These are phyloP conservation scores for Halenospora varia DNA, from an alignment of 495 filamentous ascomycete genomes.

Conservation along the genomic window DNA sequence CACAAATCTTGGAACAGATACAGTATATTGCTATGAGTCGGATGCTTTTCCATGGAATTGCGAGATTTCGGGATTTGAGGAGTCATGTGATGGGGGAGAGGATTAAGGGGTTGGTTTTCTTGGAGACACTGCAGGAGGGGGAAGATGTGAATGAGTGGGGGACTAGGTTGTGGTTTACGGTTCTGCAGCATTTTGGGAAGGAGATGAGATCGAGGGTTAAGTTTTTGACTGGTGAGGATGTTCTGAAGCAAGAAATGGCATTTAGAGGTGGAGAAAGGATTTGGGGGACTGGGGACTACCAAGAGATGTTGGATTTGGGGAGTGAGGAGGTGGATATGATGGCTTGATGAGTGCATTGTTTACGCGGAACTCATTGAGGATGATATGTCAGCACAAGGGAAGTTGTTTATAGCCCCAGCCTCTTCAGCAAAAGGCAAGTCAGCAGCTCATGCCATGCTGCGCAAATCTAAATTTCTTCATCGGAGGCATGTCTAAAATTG, in stretches of 20 bases:
- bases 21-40: not conserved
- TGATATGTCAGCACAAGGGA: too few species aligned
- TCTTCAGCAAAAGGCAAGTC: too few species aligned
- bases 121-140: not conserved
- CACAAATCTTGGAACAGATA: not conserved
- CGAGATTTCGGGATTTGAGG: not conserved
- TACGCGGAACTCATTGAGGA: too few species aligned
- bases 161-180: not conserved
- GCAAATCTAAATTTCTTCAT: too few species aligned
- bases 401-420: too few species aligned
- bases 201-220: not conserved
- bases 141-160: not conserved
- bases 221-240: not conserved
- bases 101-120: not conserved
- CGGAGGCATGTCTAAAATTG: too few species aligned
- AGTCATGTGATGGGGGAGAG: not conserved
- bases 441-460: too few species aligned
- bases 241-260: not conserved
- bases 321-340: too few species aligned
- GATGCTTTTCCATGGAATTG: not conserved
- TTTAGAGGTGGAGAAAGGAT: too few species aligned
- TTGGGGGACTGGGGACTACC: too few species aligned
- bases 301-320: too few species aligned
- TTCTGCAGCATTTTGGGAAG: not conserved
- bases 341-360: too few species aligned